phyloP scores from a whole-genome alignment of 768 basidiomycete species.

The Boletus tomentosulus region DNA sequence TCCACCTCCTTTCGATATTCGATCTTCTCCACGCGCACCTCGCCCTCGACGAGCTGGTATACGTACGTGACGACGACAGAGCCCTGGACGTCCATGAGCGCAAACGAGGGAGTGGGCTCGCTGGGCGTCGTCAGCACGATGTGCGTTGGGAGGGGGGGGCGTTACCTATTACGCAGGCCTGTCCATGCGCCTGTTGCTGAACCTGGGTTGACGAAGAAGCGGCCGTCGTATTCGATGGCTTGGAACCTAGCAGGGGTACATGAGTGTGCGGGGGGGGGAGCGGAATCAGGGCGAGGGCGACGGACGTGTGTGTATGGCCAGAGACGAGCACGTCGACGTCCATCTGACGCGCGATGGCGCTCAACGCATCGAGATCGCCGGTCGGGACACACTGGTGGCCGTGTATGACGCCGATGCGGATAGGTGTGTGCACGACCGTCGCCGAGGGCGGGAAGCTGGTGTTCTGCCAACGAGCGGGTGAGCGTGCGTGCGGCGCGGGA shows the following conservation, averaged over 20 bases:
- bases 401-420: constrained; percentile 89
- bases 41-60: constrained; percentile 90
- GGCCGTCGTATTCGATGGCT: constrained; percentile 84
- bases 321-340: constrained; percentile 94
- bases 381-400: constrained; percentile 92
- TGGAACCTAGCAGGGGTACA: constrained; percentile 63
- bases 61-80: constrained; percentile 96
- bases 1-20: constrained; percentile 70
- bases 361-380: constrained; percentile 88
- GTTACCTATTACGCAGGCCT: constrained; percentile 35
- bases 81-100: constrained; percentile 97
- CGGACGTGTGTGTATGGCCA: constrained; percentile 92
- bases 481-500: neutral
- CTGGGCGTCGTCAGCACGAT: constrained; percentile 35
- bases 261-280: neutral
- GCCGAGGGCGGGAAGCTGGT: constrained; percentile 74
- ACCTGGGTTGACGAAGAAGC: constrained; percentile 96
- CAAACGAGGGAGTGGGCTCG: constrained; percentile 90
- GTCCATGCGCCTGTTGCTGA: constrained; percentile 95
- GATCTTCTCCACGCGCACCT: constrained; percentile 90
- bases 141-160: neutral
- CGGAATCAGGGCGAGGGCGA: neutral
- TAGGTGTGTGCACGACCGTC: constrained; percentile 76
- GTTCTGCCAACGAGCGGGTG: constrained; percentile 36
- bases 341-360: constrained; percentile 88